phyloP scores from a whole-genome alignment of 208 protist species.

The Trypanosomatidae sp. region DNA sequence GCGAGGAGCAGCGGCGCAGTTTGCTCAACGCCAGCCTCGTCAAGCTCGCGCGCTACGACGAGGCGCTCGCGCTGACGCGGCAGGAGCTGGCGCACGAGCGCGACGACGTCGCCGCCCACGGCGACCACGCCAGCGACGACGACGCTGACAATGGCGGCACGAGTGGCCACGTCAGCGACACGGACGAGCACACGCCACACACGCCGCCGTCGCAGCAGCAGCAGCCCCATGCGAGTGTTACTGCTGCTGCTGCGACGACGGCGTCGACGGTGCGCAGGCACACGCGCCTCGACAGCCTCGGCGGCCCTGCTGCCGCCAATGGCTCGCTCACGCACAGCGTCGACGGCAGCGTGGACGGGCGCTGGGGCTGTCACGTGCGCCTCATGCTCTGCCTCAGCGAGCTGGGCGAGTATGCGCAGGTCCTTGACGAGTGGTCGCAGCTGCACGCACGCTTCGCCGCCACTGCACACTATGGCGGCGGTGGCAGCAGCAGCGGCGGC shows the following conservation, averaged over 20 bases:
- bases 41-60: constrained; percentile 63
- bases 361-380: not conserved
- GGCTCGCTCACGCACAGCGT: not conserved
- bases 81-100: constrained; percentile 44
- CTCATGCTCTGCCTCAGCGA: constrained; percentile 69
- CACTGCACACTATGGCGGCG: not conserved
- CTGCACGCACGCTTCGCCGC: constrained; percentile 13
- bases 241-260: not conserved
- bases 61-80: constrained; percentile 50
- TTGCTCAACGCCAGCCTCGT: constrained; percentile 71
- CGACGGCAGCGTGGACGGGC: not conserved
- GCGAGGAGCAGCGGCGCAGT: constrained; percentile 34
- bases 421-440: constrained; percentile 45
- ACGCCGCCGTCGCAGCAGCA: not conserved
- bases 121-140: not conserved
- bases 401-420: constrained; percentile 58
- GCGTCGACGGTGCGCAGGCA: not conserved
- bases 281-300: not conserved
- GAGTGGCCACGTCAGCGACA: not conserved
- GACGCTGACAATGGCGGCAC: not conserved
- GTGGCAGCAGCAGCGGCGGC: not conserved
- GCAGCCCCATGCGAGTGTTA: not conserved
- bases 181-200: not conserved
- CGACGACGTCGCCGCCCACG: not conserved
- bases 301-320: not conserved